A percentile compares a stretch with the other conserved stretches of the same genome.
Evolutionary conservation across 192 early-diverging fungal genomes (phyloP).

Genomic region (Funneliformis geosporum): DNA sequence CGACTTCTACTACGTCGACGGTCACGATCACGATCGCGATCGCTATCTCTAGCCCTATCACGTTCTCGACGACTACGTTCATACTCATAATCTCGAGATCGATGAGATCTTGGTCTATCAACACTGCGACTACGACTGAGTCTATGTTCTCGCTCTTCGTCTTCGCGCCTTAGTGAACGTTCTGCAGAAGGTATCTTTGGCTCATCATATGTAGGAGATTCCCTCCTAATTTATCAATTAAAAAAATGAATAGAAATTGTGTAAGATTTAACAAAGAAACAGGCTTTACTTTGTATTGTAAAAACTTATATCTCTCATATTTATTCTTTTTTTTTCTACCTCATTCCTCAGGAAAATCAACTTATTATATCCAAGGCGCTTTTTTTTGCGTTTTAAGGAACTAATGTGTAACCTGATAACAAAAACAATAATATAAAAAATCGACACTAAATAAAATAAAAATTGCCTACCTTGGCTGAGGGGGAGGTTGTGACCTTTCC

Average conservation of each 20-base stretch:
- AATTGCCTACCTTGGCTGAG: constrained; percentile 26
- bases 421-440: constrained; percentile 16
- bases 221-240: constrained; percentile 11
- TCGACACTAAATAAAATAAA: neutral
- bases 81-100: constrained; percentile 23
- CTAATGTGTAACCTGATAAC: constrained; percentile 3
- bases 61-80: constrained; percentile 10
- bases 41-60: constrained; percentile 4
- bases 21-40: neutral
- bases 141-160: constrained; percentile 7
- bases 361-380: constrained; percentile 21
- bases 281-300: constrained; percentile 12
- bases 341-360: constrained; percentile 30
- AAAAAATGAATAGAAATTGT: neutral
- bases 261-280: neutral
- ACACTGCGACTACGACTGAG: constrained; percentile 17
- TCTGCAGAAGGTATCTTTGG: constrained; percentile 5
- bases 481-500: constrained; percentile 10
- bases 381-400: constrained; percentile 8
- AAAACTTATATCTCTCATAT: constrained; percentile 5
- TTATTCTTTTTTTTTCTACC: constrained; percentile 28
- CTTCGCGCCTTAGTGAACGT: constrained; percentile 1
- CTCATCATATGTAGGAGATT: constrained; percentile 30
- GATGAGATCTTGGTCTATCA: constrained; percentile 11
- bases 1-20: constrained; percentile 1